phyloP scores from a whole-genome alignment of 129 eudicot species.

The Calendula officinalis region DNA sequence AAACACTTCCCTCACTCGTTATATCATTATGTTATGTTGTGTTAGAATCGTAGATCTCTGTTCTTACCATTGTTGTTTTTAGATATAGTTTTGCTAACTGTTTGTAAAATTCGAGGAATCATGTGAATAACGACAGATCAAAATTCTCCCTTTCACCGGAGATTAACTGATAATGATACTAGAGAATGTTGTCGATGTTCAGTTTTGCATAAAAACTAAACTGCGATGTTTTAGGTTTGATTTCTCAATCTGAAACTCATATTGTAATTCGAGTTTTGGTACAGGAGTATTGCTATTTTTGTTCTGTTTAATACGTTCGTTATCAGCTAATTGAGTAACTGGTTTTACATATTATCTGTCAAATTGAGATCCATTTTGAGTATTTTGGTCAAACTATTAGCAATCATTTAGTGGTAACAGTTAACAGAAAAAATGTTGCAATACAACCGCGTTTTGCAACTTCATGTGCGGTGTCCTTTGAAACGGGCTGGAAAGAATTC shows the following conservation, averaged over 20 bases:
- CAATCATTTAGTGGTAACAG: neutral
- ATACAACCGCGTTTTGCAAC: neutral
- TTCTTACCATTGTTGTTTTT: neutral
- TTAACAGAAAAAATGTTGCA: neutral
- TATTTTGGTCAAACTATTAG: neutral
- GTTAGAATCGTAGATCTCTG: neutral
- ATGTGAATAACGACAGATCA: neutral
- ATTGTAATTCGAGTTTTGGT: neutral
- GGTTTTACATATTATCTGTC: constrained; percentile 1
- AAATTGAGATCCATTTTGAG: neutral
- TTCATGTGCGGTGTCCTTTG: neutral
- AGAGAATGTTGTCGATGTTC: neutral
- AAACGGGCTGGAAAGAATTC: neutral
- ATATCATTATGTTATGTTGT: neutral
- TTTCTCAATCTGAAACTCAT: neutral
- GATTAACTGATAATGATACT: neutral
- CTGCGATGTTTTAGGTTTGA: constrained; percentile 16
- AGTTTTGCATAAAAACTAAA: neutral
- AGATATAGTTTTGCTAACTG: neutral
- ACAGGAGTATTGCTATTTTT: neutral
- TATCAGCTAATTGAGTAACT: neutral
- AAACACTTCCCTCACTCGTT: constrained; percentile 6
- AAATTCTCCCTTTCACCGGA: neutral
- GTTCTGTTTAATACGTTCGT: neutral
- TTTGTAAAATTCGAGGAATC: neutral